Conservation (phyloP, 805 yeast genomes). For the Ogataea parapolymorpha region DNA sequence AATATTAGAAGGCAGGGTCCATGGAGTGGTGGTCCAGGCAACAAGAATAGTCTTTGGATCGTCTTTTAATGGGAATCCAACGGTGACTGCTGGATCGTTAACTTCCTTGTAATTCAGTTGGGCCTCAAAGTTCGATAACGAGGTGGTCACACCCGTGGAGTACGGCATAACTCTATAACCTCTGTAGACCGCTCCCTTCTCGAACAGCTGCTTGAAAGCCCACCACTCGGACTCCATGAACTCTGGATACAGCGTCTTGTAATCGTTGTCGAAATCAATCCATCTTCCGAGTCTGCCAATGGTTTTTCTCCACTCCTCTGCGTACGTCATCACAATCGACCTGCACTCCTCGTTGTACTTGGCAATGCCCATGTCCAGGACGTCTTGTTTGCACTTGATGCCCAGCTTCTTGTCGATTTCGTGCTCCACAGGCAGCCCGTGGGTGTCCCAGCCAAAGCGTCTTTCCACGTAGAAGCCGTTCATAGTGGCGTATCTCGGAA, state of each 20-base stretch:
- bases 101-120: slow-evolving; percentile 98
- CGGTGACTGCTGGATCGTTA: slow-evolving; percentile 91
- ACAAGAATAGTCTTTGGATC: slow-evolving; percentile 82
- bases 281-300: slow-evolving; percentile 96
- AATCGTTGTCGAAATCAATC: slow-evolving; percentile 98
- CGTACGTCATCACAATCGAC: slow-evolving; percentile 95
- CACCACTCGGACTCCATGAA: slow-evolving; percentile 99
- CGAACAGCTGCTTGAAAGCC: slow-evolving; percentile 88
- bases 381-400: slow-evolving; percentile 91
- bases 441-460: slow-evolving; percentile 99
- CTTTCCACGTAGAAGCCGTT: slow-evolving; percentile 95
- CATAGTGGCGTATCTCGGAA: slow-evolving; percentile 97
- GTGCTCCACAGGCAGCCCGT: slow-evolving; percentile 97
- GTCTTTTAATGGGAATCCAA: slow-evolving; percentile 77
- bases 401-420: slow-evolving; percentile 97
- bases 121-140: slow-evolving; percentile 96
- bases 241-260: slow-evolving; percentile 91
- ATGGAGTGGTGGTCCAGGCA: slow-evolving; percentile 99
- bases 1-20: slow-evolving; percentile 96
- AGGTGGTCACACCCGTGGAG: slow-evolving; percentile 95
- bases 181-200: slow-evolving; percentile 86
- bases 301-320: slow-evolving; percentile 90
- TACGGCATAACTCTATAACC: slow-evolving; percentile 99
- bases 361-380: slow-evolving; percentile 88
- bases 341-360: slow-evolving; percentile 94